These are phyloP conservation scores for Heliamphora exappendiculata DNA, from an alignment of 148 eudicot genomes.

Conservation along the genomic window DNA sequence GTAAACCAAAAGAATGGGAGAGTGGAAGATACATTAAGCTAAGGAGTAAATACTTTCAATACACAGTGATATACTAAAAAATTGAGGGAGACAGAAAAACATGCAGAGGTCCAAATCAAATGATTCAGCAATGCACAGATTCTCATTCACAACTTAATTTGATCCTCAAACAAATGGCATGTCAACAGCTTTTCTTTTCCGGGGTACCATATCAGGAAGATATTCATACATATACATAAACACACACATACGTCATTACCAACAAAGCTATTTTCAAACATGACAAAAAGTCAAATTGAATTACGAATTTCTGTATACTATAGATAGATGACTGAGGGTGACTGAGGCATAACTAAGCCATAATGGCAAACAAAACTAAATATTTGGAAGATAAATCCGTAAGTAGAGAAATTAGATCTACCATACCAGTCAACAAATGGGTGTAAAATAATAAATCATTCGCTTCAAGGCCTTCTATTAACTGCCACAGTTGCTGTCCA, in stretches of 20 bases:
- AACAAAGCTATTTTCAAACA: slow-evolving; percentile 2
- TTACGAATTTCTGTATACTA: not conserved
- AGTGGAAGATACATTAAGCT: not conserved
- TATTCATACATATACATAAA: not conserved
- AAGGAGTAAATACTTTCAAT: slow-evolving; percentile 1
- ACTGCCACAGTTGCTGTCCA: slow-evolving; percentile 79
- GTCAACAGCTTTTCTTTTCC: not conserved
- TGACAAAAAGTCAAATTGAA: not conserved
- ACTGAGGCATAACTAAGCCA: not conserved
- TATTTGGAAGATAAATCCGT: not conserved
- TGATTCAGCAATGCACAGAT: not conserved
- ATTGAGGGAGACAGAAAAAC: not conserved
- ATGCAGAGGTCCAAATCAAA: slow-evolving; percentile 6
- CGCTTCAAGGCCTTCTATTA: slow-evolving; percentile 87
- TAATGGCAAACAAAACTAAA: not conserved
- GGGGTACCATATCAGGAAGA: not conserved
- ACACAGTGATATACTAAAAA: not conserved
- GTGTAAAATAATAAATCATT: slow-evolving; percentile 81
- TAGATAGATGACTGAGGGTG: slow-evolving; percentile 4
- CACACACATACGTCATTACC: not conserved
- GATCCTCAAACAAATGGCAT: not conserved
- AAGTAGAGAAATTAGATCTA: not conserved
- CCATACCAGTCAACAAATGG: slow-evolving; percentile 85
- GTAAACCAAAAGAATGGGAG: not conserved
- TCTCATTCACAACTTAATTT: slow-evolving; percentile 4